Evolutionary conservation across 2,329 filamentous ascomycete genomes (phyloP).

Genomic region (Thelonectria blattea): DNA sequence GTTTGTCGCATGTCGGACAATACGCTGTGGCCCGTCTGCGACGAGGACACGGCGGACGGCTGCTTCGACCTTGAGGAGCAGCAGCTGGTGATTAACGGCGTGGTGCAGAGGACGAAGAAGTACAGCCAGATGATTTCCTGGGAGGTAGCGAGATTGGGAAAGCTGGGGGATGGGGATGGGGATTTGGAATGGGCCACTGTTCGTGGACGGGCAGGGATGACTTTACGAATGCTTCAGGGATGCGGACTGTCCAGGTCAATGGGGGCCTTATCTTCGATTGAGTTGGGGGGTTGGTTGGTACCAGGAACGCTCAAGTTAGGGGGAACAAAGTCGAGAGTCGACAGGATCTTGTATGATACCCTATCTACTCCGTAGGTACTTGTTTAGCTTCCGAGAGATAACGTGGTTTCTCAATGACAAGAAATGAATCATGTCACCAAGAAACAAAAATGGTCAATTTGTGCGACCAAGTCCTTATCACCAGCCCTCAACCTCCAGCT

Average conservation of each 20-base stretch:
- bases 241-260: too few species aligned
- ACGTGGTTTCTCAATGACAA: too few species aligned
- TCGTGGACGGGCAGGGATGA: too few species aligned
- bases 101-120: not conserved
- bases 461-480: not conserved
- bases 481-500: not conserved
- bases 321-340: too few species aligned
- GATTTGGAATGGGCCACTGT: not conserved
- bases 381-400: too few species aligned
- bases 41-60: not conserved
- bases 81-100: slow-evolving; percentile 13
- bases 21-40: slow-evolving; percentile 21
- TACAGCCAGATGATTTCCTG: not conserved
- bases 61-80: slow-evolving; percentile 13
- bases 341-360: too few species aligned
- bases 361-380: too few species aligned
- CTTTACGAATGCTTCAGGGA: too few species aligned
- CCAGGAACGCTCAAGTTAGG: too few species aligned
- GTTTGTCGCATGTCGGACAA: slow-evolving; percentile 27
- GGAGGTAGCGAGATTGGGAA: not conserved
- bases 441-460: not conserved
- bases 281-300: too few species aligned
- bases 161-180: not conserved
- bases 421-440: too few species aligned
- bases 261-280: too few species aligned